These are phyloP conservation scores for Pisolithus orientalis DNA, from an alignment of 768 basidiomycete genomes.

Conservation along the genomic window DNA sequence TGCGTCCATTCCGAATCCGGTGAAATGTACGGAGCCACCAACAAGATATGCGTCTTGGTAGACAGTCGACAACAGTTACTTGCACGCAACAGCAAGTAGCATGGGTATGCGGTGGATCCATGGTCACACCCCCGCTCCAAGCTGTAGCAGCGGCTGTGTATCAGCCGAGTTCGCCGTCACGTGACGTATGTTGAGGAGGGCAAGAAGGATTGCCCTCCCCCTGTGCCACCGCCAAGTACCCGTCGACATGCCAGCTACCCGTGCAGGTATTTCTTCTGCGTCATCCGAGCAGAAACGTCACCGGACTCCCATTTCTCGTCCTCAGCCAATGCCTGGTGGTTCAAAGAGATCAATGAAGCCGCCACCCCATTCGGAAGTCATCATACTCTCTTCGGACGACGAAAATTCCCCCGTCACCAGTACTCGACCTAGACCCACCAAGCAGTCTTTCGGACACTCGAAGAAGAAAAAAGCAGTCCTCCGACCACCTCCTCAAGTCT, in stretches of 20 bases:
- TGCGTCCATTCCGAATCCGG: background rate
- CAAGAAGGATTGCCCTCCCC: background rate
- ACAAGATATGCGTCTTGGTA: too few relatives aligned
- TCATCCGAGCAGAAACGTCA: background rate
- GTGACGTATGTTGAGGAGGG: background rate
- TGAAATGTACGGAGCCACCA: background rate
- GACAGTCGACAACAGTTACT: too few relatives aligned
- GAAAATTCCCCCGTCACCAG: constrained; percentile 19
- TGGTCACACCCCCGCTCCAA: too few relatives aligned
- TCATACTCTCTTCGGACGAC: constrained; percentile 30
- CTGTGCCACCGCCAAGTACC: too few relatives aligned
- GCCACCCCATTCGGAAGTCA: constrained; percentile 16
- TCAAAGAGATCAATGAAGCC: constrained; percentile 11
- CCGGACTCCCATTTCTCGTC: background rate
- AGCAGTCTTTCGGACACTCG: constrained; percentile 4
- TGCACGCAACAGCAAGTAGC: too few relatives aligned
- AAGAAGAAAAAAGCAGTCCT: constrained; percentile 17
- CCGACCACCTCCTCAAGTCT: constrained; percentile 4
- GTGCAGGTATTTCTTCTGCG: background rate
- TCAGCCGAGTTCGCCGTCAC: background rate
- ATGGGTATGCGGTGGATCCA: too few relatives aligned
- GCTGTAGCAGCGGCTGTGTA: too few relatives aligned
- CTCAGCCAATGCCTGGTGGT: background rate
- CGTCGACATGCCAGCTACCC: background rate
- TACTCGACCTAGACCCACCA: constrained; percentile 4